A percentile compares a stretch with the other conserved stretches of the same genome.
Conservation (phyloP, 345 rosid genomes). For the Camelina hispida region DNA sequence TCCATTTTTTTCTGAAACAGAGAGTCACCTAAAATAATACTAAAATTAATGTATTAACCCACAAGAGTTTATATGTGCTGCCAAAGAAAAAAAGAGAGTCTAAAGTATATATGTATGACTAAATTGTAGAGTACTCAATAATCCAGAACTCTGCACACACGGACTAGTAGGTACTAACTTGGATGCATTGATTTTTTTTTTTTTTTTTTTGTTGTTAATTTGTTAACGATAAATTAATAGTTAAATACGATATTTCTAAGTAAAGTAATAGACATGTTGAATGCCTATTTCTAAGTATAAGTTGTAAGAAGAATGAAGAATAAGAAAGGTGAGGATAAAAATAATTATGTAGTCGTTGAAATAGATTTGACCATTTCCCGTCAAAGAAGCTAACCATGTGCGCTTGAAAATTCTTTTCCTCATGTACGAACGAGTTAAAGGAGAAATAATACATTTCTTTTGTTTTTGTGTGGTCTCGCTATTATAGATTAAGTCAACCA, state of each 20-base stretch:
- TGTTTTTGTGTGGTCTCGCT: too few species aligned
- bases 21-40: too few species aligned
- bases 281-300: slow-evolving; percentile 18
- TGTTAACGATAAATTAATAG: neutral
- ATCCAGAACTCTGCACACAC: neutral
- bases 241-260: slow-evolving; percentile 2
- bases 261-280: slow-evolving; percentile 30
- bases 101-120: neutral
- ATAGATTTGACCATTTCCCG: slow-evolving; percentile 45
- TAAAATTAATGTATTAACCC: too few species aligned
- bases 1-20: neutral
- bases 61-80: neutral
- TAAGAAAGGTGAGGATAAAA: slow-evolving; percentile 5
- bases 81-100: too few species aligned
- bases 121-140: slow-evolving; percentile 6
- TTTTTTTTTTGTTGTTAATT: neutral
- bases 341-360: slow-evolving; percentile 30
- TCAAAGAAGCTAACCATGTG: slow-evolving; percentile 40
- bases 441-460: neutral
- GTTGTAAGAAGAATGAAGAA: slow-evolving; percentile 33
- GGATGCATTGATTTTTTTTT: neutral
- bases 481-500: neutral
- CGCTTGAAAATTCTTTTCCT: slow-evolving; percentile 31
- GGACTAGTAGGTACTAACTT: slow-evolving; percentile 14
- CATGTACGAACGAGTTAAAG: slow-evolving; percentile 25